Evolutionary conservation across 1,139 yeast genomes (phyloP), one percentile per base, ranked within the genome.

Genomic region (Eremothecium gossypii): DNA sequence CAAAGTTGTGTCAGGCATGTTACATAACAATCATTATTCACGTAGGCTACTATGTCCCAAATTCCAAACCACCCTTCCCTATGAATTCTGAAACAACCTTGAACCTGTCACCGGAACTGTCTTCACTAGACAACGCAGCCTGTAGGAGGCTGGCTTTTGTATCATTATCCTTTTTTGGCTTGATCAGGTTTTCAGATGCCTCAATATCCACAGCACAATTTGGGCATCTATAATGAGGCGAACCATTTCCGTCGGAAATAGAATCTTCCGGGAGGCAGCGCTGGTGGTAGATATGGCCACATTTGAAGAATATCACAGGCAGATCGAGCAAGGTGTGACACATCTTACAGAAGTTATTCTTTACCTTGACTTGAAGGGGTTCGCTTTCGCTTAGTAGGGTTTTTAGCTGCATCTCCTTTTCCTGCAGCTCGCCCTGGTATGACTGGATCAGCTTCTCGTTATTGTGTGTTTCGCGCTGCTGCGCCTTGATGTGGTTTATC

Each of bases 251-350:
- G 13, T 34, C 37, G 20, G 43, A 43, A 20, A 45, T 45, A 3
- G 35, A 49, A 36, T 62, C 67, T 27, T 78, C 79, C 40, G 72
- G 70, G 17, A 91, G 63, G 55, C 98, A 93, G 41, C 84, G 69
- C 51, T 83, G 86, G 58, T 91, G 98, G 57, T 77, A 87, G 3
- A 94, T 79, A 55, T 91, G 98, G 41, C 74, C 74, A 65, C 98
- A 91, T 47, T 79, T 77, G 67, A 89, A 93, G 55, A 85, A 95
- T 1, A 84, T 74, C 7, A 82, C 74, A 0, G 97, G 97, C 42
- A 81, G 71, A 46, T 86, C 95, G 28, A 91, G 65, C 23, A 76
- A 71, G 41, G 74, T 68, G 11, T 76, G 69, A 58, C 98, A 93
- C 7, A 79, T 71, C 13, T 79, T 69, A 60, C 98, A 93, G 39